phyloP scores from a whole-genome alignment of 169 alveolate species.

The Eimeria maxima region DNA sequence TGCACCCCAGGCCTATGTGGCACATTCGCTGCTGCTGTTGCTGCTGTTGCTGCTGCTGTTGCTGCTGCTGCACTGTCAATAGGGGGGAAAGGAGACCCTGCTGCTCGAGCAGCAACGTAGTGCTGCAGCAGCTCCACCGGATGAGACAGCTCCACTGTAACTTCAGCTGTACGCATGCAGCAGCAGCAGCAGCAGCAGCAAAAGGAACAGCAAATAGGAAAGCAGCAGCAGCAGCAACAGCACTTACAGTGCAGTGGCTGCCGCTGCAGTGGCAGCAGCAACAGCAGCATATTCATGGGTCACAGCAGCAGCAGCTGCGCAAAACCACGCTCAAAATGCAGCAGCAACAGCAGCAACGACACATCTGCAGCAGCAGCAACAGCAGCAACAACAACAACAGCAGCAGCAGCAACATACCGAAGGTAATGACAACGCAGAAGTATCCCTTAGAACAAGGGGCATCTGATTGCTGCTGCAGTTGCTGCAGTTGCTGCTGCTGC shows the following conservation, averaged over 20 bases:
- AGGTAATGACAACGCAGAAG: slow-evolving; percentile 59
- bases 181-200: slow-evolving; percentile 19
- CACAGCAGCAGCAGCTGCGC: neutral
- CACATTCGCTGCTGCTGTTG: slow-evolving; percentile 32
- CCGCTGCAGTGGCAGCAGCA: neutral
- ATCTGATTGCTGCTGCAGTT: neutral
- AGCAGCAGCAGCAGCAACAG: slow-evolving; percentile 3
- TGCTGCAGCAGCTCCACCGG: slow-evolving; percentile 34
- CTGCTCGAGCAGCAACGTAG: slow-evolving; percentile 3
- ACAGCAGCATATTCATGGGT: neutral
- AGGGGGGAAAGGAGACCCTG: slow-evolving; percentile 13
- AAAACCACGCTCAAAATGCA: neutral
- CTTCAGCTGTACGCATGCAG: slow-evolving; percentile 20
- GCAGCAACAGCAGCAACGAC: neutral
- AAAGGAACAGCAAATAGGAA: neutral
- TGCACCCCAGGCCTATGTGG: neutral
- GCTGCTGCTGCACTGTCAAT: slow-evolving; percentile 49
- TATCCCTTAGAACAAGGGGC: slow-evolving; percentile 59
- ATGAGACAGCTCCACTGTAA: slow-evolving; percentile 30
- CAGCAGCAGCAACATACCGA: neutral
- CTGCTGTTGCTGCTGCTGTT: slow-evolving; percentile 36
- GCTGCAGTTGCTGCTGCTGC: slow-evolving; percentile 7
- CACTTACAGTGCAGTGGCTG: neutral
- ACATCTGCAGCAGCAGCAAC: neutral
- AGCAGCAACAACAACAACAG: neutral